Evolutionary conservation across 108 stramenopile species (phyloP), one percentile per base, ranked within the genome.

Genomic region (Nannochloropsis oceanica): DNA sequence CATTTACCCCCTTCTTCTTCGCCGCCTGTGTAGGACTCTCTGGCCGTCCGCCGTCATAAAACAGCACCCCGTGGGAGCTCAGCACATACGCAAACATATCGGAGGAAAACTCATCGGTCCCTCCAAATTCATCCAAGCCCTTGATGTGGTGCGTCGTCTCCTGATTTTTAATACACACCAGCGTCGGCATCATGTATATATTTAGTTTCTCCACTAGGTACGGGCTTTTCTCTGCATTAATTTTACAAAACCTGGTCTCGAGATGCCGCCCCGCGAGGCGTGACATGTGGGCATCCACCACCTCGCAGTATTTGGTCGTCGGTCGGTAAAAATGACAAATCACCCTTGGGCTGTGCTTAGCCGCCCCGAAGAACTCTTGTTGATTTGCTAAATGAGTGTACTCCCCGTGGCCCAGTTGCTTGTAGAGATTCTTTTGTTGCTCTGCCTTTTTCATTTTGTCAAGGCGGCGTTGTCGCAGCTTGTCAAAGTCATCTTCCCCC

Each of bases 111-210:
- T 99, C 96, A 24, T 95, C 93, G 5, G 87, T 92, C 5, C 96
- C 97, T 43, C 99, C 99, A n/a, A 99, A 83, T 87, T 99, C 99
- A 86, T 97, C 96, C 91, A 98, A 97, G 25, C 99, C 99, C 26
- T 91, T 88, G 24, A 99, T 80, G 79, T 96, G 95, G 92, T 99
- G 98, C 79, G 93, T 86, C 12, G 95, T 96, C 89, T 96, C 94
- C 1, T 97, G 94, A 80, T 96, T 92, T 87, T 95, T 94, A 79
- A 98, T 93, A 44, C 97, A 88, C 20, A 98, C 92, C 3, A 99
- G 90, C 25, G 99, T 97, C 8, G 99, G 99, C 96, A 99, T 96
- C 44, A 97, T 93, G 43, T 94, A 91, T 87, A 99, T 92, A 0
- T 95, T 95, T 44, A 99, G 87, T 84, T 93, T 92, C 85, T 99